A percentile compares a stretch with the other conserved stretches of the same genome.
Evolutionary conservation across 345 rosid genomes (phyloP).

Genomic region (Dipteronia dyeriana): DNA sequence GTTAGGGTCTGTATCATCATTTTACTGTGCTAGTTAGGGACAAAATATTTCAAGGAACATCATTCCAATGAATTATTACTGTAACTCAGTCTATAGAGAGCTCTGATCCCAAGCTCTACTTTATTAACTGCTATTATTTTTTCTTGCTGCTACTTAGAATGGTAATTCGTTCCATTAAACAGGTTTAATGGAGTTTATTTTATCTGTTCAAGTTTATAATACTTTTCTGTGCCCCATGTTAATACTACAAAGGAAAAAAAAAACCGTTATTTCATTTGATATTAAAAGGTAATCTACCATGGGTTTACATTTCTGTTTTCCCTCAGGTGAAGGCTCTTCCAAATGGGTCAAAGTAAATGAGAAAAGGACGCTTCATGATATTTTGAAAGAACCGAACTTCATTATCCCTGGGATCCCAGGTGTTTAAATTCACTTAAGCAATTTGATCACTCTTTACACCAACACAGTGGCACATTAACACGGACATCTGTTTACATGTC

Average conservation of each 20-base stretch:
- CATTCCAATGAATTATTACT: background rate
- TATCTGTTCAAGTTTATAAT: background rate
- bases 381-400: constrained; percentile 62
- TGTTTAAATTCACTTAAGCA: constrained; percentile 12
- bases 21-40: background rate
- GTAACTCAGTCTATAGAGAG: background rate
- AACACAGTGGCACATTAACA: background rate
- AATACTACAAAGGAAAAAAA: background rate
- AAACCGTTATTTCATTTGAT: background rate
- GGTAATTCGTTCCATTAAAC: background rate
- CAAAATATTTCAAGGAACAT: background rate
- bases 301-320: background rate
- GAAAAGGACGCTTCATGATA: constrained; percentile 57
- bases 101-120: background rate
- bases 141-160: background rate
- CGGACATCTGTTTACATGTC: background rate
- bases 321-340: constrained; percentile 41
- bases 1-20: background rate
- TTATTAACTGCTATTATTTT: background rate
- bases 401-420: constrained; percentile 83
- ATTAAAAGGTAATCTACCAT: background rate
- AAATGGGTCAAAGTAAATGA: constrained; percentile 79
- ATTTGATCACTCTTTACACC: background rate
- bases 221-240: background rate
- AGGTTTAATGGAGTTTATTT: background rate